Percentiles rank a stretch among this genome's conserved stretches.
These are phyloP conservation scores for Citrus maxima DNA, from an alignment of 345 rosid species.

Conservation along the genomic window DNA sequence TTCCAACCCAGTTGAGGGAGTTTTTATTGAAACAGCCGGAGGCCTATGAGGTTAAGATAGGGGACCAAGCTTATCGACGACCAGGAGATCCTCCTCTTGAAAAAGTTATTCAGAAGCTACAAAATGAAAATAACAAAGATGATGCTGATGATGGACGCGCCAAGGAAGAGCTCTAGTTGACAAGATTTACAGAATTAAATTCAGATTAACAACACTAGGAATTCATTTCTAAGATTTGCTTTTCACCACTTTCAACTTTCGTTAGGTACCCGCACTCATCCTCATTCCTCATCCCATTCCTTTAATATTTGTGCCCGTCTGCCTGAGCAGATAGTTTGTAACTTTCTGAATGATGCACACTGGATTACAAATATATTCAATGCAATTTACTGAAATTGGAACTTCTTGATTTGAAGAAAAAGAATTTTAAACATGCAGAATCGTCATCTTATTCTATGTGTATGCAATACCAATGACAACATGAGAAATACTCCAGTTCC, in stretches of 20 bases:
- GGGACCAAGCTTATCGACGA: constrained; percentile 67
- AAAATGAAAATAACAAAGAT: constrained; percentile 21
- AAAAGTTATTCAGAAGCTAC: constrained; percentile 45
- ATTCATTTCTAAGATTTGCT: not conserved
- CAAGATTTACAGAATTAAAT: not conserved
- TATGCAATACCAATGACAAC: not conserved
- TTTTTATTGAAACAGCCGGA: constrained; percentile 69
- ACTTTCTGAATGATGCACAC: too few relatives aligned
- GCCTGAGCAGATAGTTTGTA: too few relatives aligned
- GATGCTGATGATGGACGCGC: constrained; percentile 12
- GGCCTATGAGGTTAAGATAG: constrained; percentile 83
- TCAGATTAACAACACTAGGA: not conserved
- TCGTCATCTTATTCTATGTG: not conserved
- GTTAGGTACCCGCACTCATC: too few relatives aligned
- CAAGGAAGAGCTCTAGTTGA: constrained; percentile 56
- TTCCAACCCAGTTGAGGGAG: constrained; percentile 62
- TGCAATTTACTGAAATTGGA: not conserved
- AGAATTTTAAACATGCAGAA: not conserved
- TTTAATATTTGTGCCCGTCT: too few relatives aligned
- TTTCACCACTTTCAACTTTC: too few relatives aligned
- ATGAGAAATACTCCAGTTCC: not conserved
- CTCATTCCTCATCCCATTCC: not conserved
- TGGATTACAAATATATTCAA: too few relatives aligned
- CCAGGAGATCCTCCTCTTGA: constrained; percentile 86
- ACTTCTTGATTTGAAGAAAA: not conserved